These are phyloP conservation scores for Ceratocystiopsis brevicomis DNA, from an alignment of 2,329 filamentous ascomycete species.

Conservation along the genomic window DNA sequence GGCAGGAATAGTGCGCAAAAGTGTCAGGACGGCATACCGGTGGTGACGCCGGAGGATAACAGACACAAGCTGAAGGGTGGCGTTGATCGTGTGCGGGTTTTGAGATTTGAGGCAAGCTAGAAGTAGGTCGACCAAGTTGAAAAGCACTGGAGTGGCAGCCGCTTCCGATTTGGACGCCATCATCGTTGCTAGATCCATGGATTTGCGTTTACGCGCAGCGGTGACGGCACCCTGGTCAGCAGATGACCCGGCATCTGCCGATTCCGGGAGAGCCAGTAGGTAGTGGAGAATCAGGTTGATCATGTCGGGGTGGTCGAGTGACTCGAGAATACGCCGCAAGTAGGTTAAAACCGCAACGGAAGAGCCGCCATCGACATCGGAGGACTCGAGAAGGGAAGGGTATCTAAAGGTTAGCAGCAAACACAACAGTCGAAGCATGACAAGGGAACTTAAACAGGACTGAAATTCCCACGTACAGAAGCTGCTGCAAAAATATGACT, in stretches of 20 bases:
- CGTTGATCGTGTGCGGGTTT: conserved; percentile 75
- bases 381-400: conserved; percentile 87
- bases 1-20: conserved; percentile 48
- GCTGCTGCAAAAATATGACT: conserved; percentile 83
- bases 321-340: conserved; percentile 73
- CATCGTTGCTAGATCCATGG: conserved; percentile 68
- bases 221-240: conserved; percentile 31
- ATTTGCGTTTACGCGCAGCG: conserved; percentile 65
- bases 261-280: conserved; percentile 61
- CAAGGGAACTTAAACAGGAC: background rate
- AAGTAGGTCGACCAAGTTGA: conserved; percentile 83
- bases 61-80: conserved; percentile 73
- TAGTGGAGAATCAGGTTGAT: conserved; percentile 89
- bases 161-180: conserved; percentile 57
- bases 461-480: conserved; percentile 30
- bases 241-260: conserved; percentile 17
- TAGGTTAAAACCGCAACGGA: conserved; percentile 93
- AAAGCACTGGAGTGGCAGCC: conserved; percentile 63
- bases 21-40: conserved; percentile 59
- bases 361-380: conserved; percentile 89
- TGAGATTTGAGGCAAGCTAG: conserved; percentile 66
- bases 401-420: conserved; percentile 37
- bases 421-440: background rate
- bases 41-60: conserved; percentile 77
- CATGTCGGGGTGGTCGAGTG: conserved; percentile 81